phyloP scores from a whole-genome alignment of 306 rosid species.

The Astragalus membranaceus region DNA sequence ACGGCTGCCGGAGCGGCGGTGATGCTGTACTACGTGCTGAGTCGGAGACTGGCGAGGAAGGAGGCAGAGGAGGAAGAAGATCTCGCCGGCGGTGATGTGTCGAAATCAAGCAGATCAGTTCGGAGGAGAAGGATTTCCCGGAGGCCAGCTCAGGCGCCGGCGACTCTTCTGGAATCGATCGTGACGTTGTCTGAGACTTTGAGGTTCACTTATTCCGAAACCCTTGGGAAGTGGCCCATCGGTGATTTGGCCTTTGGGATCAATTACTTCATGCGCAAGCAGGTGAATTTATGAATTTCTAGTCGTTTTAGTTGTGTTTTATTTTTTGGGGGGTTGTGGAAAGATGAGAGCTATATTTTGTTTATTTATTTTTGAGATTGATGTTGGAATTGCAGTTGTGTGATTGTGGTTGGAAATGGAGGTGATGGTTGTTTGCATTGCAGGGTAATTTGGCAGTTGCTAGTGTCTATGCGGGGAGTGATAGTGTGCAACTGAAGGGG shows the following conservation, averaged over 20 bases:
- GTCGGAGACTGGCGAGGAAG: conserved; percentile 40
- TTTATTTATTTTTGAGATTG: background rate
- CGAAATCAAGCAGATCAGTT: conserved; percentile 57
- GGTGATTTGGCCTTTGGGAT: conserved; percentile 98
- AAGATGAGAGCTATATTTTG: background rate
- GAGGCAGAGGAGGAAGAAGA: conserved; percentile 34
- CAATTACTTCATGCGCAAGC: conserved; percentile 85
- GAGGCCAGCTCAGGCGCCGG: conserved; percentile 97
- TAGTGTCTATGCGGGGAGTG: conserved; percentile 80
- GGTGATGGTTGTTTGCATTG: conserved; percentile 7
- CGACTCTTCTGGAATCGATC: conserved; percentile 76
- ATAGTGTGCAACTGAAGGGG: conserved; percentile 64
- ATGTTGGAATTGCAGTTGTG: background rate
- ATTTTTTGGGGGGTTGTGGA: background rate
- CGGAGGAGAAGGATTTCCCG: conserved; percentile 58
- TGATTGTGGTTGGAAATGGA: background rate
- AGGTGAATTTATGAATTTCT: conserved; percentile 35
- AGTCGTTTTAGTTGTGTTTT: background rate
- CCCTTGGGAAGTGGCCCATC: conserved; percentile 94
- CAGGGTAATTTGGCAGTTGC: conserved; percentile 91
- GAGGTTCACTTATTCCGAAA: conserved; percentile 82
- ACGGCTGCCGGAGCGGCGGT: conserved; percentile 94
- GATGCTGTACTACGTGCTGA: conserved; percentile 52
- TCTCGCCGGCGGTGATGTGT: conserved; percentile 32
- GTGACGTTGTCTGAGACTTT: conserved; percentile 76